A percentile compares a stretch with the other conserved stretches of the same genome.
Conservation (phyloP, 2,329 filamentous ascomycete species). For the Neonectria faginata region DNA sequence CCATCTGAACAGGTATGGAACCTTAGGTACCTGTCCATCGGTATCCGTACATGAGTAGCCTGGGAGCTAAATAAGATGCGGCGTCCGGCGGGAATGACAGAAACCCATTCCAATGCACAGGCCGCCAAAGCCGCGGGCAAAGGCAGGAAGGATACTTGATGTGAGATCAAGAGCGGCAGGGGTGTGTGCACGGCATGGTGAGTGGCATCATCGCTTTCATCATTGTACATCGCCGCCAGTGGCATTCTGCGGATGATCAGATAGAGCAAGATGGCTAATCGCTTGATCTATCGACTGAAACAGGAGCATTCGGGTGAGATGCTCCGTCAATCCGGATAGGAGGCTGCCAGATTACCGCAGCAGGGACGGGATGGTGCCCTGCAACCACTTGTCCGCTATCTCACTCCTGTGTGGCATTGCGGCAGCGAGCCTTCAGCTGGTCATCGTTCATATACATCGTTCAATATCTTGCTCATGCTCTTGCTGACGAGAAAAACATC, state of each 20-base stretch:
- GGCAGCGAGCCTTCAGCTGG: background rate
- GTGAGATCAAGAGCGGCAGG: background rate
- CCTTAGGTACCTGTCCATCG: background rate
- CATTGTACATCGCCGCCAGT: background rate
- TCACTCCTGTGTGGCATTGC: background rate
- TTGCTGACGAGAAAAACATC: background rate
- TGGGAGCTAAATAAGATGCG: background rate
- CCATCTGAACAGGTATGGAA: background rate
- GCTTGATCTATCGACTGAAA: background rate
- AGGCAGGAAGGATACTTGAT: background rate
- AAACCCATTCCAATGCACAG: background rate
- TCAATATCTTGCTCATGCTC: background rate
- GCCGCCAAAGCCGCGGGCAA: conserved; percentile 18
- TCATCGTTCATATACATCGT: no score
- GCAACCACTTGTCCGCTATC: conserved; percentile 9
- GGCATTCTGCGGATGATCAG: conserved; percentile 12
- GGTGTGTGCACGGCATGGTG: background rate
- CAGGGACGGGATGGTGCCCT: conserved; percentile 2
- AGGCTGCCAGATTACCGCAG: background rate
- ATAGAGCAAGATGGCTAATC: conserved; percentile 1
- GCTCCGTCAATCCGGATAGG: background rate
- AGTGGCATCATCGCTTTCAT: conserved; percentile 32
- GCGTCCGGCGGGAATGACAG: conserved; percentile 4
- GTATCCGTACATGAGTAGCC: background rate
- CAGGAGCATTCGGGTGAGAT: background rate